Evolutionary conservation across 2,329 filamentous ascomycete genomes (phyloP), one percentile per base, ranked within the genome.

Genomic region (Endocalyx cinctus): DNA sequence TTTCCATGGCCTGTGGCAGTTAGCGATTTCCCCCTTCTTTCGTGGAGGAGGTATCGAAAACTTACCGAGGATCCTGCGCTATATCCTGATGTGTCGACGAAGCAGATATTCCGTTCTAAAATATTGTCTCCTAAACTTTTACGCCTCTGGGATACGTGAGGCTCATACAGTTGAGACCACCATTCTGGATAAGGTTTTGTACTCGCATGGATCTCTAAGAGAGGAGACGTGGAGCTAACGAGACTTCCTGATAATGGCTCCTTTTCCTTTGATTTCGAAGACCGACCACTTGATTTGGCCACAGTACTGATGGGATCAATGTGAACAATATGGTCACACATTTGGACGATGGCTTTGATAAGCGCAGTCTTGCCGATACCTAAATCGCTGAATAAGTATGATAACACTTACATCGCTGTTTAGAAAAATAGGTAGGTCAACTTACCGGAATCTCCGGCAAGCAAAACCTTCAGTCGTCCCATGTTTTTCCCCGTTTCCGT

Each of bases 251-350:
- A 42, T 25, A 31, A 46, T 18, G 35, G 19, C n/a, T 28, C 25
- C 15, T 34, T 39, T 19, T 33, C 31, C 12, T 36, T 32, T 10
- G 38, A 27, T 30, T 37, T 31, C 26, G 41, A 28, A 23, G 39
- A 18, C 25, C 42, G 18, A 29, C 39, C 34, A 16, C 33, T 34
- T 23, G 40, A 31, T 27, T 59, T 40, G 25, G 47, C 25, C 27
- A 51, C 43, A 2, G 62, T 57, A 3, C 64, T 58, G 29, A 80
- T 63, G 4, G 83, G 73, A 54, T 97, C 90, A 33, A 95, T 80
- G 56, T 98, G 90, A 3, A 97, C 90, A 42, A 98, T 94, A 52
- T 97, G 87, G 52, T 89, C 79, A 57, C 87, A 94, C 4, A 69
- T 72, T 53, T 95, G 87, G 12, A 94, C 80, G 28, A 98, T 86